Percentiles rank a stretch among this genome's conserved stretches.
phyloP scores from a whole-genome alignment of 257 asterid genomes.

The Cynanchum wilfordii region DNA sequence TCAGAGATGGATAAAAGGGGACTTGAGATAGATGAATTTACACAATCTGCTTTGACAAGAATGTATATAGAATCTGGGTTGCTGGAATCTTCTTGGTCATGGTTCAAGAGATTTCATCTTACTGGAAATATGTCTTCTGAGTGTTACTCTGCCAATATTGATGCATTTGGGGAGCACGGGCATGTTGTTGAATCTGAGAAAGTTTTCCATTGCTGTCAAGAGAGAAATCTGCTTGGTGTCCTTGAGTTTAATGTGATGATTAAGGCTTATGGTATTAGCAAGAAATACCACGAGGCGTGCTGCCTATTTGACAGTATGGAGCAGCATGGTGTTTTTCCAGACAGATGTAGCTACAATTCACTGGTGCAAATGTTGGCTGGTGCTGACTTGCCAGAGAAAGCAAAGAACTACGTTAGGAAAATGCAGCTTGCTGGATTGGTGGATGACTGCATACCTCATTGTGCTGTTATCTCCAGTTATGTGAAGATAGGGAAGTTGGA shows the following conservation, averaged over 20 bases:
- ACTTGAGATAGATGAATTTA: conserved; percentile 71
- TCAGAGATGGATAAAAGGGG: conserved; percentile 73
- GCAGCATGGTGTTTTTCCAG: conserved; percentile 51
- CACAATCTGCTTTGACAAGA: conserved; percentile 84
- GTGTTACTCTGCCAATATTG: conserved; percentile 86
- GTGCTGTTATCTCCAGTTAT: conserved; percentile 81
- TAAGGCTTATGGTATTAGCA: conserved; percentile 84
- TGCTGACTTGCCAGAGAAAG: conserved; percentile 64
- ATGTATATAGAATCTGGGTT: conserved; percentile 83
- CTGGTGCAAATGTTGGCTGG: conserved; percentile 80
- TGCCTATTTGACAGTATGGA: conserved; percentile 59
- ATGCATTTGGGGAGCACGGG: conserved; percentile 86
- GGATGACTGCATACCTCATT: conserved; percentile 64
- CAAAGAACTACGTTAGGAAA: conserved; percentile 47
- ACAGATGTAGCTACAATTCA: conserved; percentile 76
- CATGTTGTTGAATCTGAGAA: conserved; percentile 56
- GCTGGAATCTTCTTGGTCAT: conserved; percentile 57
- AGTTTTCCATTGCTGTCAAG: conserved; percentile 53
- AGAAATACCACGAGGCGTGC: conserved; percentile 67
- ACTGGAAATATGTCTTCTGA: conserved; percentile 74
- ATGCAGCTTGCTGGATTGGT: conserved; percentile 68
- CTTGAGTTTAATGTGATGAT: conserved; percentile 85
- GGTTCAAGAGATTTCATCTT: conserved; percentile 77
- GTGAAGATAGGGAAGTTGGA: conserved; percentile 52
- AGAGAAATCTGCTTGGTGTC: conserved; percentile 38